Conservation (phyloP, 306 rosid species). For the Heteromeles arbutifolia region DNA sequence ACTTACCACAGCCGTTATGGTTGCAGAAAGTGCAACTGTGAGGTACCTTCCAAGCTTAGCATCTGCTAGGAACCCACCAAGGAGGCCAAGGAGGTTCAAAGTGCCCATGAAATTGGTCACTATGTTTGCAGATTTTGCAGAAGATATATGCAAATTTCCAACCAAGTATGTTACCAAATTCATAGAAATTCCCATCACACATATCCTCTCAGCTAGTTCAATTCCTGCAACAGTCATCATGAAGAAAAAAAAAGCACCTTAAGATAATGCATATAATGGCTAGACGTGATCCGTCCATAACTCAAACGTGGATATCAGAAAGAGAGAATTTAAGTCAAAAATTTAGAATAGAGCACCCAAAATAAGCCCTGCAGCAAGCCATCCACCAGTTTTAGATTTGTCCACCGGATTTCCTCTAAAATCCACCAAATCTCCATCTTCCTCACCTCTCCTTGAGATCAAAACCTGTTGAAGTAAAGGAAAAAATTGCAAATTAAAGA, state of each 20-base stretch:
- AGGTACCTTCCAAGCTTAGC: slow-evolving; percentile 75
- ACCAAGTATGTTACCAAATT: slow-evolving; percentile 85
- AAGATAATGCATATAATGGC: not conserved
- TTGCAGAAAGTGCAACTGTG: slow-evolving; percentile 53
- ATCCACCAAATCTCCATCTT: slow-evolving; percentile 45
- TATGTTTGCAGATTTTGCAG: slow-evolving; percentile 77
- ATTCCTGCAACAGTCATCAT: slow-evolving; percentile 43
- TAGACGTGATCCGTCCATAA: not conserved
- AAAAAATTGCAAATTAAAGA: not conserved
- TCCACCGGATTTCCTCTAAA: slow-evolving; percentile 60
- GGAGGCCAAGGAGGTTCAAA: slow-evolving; percentile 82
- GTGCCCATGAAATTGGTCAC: slow-evolving; percentile 90
- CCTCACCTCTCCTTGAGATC: slow-evolving; percentile 33
- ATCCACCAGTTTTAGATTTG: slow-evolving; percentile 71
- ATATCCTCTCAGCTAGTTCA: slow-evolving; percentile 87
- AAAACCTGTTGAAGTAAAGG: slow-evolving; percentile 43
- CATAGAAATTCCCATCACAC: slow-evolving; percentile 85
- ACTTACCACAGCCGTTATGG: slow-evolving; percentile 61
- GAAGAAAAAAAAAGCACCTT: not conserved
- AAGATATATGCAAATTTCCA: slow-evolving; percentile 52
- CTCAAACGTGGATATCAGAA: not conserved
- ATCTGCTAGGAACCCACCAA: slow-evolving; percentile 90
- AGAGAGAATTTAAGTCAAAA: not conserved
- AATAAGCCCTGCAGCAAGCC: slow-evolving; percentile 90
- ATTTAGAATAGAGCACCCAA: slow-evolving; percentile 44